phyloP scores from a whole-genome alignment of 2,329 filamentous ascomycete species.

The Colletotrichum costaricense region DNA sequence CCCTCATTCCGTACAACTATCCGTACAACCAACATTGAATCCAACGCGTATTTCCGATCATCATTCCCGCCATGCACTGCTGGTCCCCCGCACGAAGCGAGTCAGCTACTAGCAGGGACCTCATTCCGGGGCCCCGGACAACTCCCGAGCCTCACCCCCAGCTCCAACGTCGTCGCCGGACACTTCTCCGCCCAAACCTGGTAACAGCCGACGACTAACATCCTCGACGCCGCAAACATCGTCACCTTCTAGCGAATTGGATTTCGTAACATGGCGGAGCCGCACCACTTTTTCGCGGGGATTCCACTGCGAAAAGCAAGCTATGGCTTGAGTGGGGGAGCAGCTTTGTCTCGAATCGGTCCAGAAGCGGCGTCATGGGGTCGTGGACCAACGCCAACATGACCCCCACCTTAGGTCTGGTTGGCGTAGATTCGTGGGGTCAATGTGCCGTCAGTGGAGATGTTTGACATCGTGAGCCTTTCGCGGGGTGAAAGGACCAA shows the following conservation, averaged over 20 bases:
- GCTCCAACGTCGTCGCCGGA: neutral
- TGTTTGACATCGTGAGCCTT: neutral
- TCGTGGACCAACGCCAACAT: no score
- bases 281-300: conserved; percentile 23
- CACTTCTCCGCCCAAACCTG: conserved; percentile 12
- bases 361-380: neutral
- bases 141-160: conserved; percentile 11
- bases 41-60: neutral
- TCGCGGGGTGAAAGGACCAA: neutral
- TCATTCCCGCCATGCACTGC: neutral
- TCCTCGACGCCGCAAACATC: neutral
- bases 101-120: conserved; percentile 8
- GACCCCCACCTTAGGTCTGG: neutral
- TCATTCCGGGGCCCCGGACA: conserved; percentile 28
- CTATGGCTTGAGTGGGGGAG: neutral
- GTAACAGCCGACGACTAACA: neutral
- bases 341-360: neutral
- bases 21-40: neutral
- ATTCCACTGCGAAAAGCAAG: neutral
- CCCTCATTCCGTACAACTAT: no score
- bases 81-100: conserved; percentile 14
- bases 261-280: neutral
- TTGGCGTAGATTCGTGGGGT: neutral
- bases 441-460: neutral
- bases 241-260: neutral